Evolutionary conservation across 805 yeast genomes (phyloP), one percentile per base, ranked within the genome.

Genomic region (Candida gorgasii): DNA sequence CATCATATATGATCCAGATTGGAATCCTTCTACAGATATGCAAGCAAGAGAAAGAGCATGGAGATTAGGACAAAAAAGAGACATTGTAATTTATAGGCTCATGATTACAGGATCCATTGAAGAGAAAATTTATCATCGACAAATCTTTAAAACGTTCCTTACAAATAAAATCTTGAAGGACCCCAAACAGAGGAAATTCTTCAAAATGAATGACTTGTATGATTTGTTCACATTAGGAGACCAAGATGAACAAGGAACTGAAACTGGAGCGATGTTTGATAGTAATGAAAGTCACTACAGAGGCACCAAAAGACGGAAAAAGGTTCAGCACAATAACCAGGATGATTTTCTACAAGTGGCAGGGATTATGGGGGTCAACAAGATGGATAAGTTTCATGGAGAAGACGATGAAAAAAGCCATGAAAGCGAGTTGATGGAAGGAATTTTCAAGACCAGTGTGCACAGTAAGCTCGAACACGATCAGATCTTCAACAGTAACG

Each of bases 31-130:
- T 1, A 93, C 98, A 0, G 99, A 92, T 67, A 75, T 90, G 46
- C 99, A 92, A 63, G 99, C 99, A 0, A 73, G 98, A 46, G 99
- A 92, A 60, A 67, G 99, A 37, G 97, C 98, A 0, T 93, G 98
- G 98, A 73, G 99, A 50, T 72, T 92, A 48, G 99, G 99, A 1
- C 99, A 92, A 61, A 90, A 86, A 58, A 80, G 83, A 44, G 96
- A 90, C 52, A 97, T 92, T 7, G 80, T 89, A 5, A 90, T 92
- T 26, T 93, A 92, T 54, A 68, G 99, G 45, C 69, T 93, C 32
- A 89, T 93, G 87, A 86, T 89, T 33, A 89, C 97, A 1, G 97
- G 98, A 0, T 81, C 97, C 0, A 93, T 92, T 34, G 99, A 93
- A 57, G 99, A 93, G 59, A 93, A 93, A 59, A 93, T 93, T 4